Evolutionary conservation across 371 early-diverging fungal species (phyloP).

Genomic region (Mortierella sp.): DNA sequence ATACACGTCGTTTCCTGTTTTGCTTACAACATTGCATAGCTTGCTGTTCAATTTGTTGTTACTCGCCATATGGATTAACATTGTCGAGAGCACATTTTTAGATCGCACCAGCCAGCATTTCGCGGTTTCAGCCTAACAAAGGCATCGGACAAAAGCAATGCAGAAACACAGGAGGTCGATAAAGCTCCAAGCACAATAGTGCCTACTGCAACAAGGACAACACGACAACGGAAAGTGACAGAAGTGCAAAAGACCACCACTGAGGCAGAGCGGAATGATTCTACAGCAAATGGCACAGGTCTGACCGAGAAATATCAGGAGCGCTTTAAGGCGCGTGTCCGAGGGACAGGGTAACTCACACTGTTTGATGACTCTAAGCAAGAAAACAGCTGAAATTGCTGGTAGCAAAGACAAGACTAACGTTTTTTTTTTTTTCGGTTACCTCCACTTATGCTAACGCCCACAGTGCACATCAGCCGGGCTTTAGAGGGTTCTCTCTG

Average conservation of each 20-base stretch:
- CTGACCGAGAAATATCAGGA: slow-evolving; percentile 40
- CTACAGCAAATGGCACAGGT: slow-evolving; percentile 8
- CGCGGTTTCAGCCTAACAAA: slow-evolving; percentile 39
- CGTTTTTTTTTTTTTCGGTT: neutral
- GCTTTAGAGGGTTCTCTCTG: slow-evolving; percentile 33
- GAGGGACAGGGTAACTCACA: slow-evolving; percentile 44
- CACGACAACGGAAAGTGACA: neutral
- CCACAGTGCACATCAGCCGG: slow-evolving; percentile 32
- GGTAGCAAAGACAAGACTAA: no score
- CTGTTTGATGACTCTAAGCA: no score
- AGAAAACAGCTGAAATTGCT: no score
- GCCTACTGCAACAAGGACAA: neutral
- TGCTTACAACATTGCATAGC: no score
- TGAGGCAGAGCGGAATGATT: no score
- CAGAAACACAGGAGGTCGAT: neutral
- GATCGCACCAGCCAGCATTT: slow-evolving; percentile 42
- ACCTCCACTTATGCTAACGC: no score
- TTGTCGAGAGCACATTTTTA: neutral
- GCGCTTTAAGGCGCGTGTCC: slow-evolving; percentile 25
- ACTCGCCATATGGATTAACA: neutral
- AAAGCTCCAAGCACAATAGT: neutral
- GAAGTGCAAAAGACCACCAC: neutral
- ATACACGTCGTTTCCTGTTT: neutral
- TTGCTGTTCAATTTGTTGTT: neutral
- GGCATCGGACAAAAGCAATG: slow-evolving; percentile 2